Evolutionary conservation across 768 basidiomycete species (phyloP).

Genomic region (Mycena pura): DNA sequence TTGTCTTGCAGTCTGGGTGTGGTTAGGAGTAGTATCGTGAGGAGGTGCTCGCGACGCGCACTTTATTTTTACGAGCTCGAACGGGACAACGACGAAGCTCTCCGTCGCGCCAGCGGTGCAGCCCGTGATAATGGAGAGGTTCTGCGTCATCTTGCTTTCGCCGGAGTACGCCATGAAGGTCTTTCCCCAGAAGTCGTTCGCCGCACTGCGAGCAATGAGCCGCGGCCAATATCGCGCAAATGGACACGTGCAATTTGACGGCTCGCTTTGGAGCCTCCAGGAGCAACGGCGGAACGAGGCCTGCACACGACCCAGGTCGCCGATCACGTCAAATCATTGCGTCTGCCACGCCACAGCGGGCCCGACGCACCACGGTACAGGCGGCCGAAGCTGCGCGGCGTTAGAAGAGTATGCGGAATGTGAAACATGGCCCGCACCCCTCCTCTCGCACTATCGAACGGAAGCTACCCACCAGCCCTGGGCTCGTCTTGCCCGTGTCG

Average conservation of each 20-base stretch:
- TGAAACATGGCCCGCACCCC: constrained; percentile 63
- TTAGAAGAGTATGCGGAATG: no score
- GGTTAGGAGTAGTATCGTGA: neutral
- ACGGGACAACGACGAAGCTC: constrained; percentile 94
- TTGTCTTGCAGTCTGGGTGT: constrained; percentile 85
- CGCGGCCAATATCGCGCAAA: neutral
- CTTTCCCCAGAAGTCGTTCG: constrained; percentile 97
- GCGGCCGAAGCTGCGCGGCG: constrained; percentile 65
- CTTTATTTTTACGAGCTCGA: constrained; percentile 95
- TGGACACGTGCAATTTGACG: constrained; percentile 79
- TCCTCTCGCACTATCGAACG: constrained; percentile 84
- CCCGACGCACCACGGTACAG: constrained; percentile 79
- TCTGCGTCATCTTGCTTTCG: constrained; percentile 85
- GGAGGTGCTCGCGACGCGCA: constrained; percentile 33
- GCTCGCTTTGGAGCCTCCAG: constrained; percentile 98
- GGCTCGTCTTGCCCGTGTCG: constrained; percentile 78
- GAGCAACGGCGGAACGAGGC: constrained; percentile 93
- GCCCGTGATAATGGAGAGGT: constrained; percentile 88
- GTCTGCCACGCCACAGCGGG: no score
- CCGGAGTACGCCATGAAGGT: constrained; percentile 68
- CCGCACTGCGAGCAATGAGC: constrained; percentile 52
- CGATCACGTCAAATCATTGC: no score
- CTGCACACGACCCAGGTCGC: constrained; percentile 47
- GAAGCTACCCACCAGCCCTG: constrained; percentile 86
- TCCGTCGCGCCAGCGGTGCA: constrained; percentile 96